Conservation (phyloP, 2,329 filamentous ascomycete species). For the Kalmusia sp. region DNA sequence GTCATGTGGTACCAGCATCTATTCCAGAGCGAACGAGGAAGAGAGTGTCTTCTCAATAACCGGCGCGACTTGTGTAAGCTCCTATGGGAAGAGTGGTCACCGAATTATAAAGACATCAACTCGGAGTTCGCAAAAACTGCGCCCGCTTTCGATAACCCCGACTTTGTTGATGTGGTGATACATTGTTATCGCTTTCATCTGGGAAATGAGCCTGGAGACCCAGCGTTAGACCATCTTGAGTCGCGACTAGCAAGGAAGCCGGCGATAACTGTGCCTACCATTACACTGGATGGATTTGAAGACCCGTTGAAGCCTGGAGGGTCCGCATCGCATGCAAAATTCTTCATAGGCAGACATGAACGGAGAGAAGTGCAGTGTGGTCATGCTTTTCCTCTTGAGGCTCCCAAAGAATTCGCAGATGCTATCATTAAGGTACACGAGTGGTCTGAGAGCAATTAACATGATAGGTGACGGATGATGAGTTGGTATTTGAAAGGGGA, state of each 20-base stretch:
- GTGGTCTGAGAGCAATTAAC: neutral
- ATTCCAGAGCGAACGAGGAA: neutral
- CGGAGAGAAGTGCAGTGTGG: neutral
- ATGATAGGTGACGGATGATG: too few species aligned
- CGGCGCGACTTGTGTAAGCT: neutral
- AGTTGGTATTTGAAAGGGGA: neutral
- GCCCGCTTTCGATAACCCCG: neutral
- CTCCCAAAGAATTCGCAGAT: neutral
- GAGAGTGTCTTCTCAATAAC: neutral
- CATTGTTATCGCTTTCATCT: slow-evolving; percentile 5
- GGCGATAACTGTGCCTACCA: neutral
- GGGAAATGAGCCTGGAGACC: neutral
- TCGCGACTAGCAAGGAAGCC: neutral
- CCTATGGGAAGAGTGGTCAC: slow-evolving; percentile 1
- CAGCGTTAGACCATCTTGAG: neutral
- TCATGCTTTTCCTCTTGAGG: slow-evolving; percentile 1
- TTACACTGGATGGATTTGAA: neutral
- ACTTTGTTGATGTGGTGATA: slow-evolving; percentile 3
- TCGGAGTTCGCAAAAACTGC: neutral
- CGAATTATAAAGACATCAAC: neutral
- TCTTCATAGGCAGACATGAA: neutral
- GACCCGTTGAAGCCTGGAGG: neutral
- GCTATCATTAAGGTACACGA: neutral
- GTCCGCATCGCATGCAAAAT: neutral
- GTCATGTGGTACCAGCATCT: slow-evolving; percentile 5